A percentile compares a stretch with the other conserved stretches of the same genome.
These are phyloP conservation scores for Coprinopsis strossmayeri DNA, from an alignment of 768 basidiomycete genomes.

Conservation along the genomic window DNA sequence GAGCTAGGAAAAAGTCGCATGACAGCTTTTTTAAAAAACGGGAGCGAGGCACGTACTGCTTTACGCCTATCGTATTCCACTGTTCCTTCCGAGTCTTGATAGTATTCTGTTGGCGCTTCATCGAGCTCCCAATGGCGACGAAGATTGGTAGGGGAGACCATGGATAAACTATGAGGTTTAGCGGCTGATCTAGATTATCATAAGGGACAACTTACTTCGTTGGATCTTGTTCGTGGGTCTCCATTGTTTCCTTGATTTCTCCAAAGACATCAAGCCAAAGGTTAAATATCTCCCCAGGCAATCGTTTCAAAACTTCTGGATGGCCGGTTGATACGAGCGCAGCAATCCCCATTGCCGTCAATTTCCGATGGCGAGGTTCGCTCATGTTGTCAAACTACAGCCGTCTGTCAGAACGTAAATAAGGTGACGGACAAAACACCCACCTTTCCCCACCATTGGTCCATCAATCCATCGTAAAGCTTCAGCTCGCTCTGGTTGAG, in stretches of 20 bases:
- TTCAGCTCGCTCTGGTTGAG: constrained; percentile 42
- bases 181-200: background rate
- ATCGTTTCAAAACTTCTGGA: constrained; percentile 61
- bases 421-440: constrained; percentile 15
- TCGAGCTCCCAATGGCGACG: constrained; percentile 67
- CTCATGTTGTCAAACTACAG: constrained; percentile 86
- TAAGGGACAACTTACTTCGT: background rate
- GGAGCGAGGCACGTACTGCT: constrained; percentile 36
- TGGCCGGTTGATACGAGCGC: constrained; percentile 69
- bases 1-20: constrained; percentile 39
- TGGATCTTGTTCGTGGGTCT: constrained; percentile 20
- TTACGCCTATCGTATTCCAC: constrained; percentile 73
- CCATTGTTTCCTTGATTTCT: constrained; percentile 71
- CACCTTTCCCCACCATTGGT: constrained; percentile 82
- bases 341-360: constrained; percentile 78
- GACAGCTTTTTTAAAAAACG: constrained; percentile 5
- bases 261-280: constrained; percentile 87
- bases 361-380: constrained; percentile 77
- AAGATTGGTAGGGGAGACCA: constrained; percentile 35
- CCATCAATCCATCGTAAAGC: constrained; percentile 60
- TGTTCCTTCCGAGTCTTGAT: constrained; percentile 60
- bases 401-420: background rate
- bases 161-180: constrained; percentile 12
- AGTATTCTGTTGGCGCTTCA: constrained; percentile 51
- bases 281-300: constrained; percentile 75